Conservation (phyloP, 371 early-diverging fungal genomes). For the Circinella minor region DNA sequence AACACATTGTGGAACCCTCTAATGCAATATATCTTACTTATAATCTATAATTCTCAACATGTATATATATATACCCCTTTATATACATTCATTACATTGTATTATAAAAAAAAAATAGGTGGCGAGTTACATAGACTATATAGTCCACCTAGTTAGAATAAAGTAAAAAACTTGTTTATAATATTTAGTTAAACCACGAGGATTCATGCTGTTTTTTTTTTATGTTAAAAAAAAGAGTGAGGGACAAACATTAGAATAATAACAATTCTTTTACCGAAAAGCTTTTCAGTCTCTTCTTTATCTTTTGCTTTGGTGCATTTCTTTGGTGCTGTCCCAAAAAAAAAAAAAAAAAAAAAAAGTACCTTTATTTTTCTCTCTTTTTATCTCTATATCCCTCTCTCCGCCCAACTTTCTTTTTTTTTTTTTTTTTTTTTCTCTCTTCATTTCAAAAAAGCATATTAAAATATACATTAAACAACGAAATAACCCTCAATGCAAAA, state of each 20-base stretch:
- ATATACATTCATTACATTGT: too few species aligned
- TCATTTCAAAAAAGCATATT: background rate
- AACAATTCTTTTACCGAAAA: too few species aligned
- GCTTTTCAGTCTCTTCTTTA: too few species aligned
- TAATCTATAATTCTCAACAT: background rate
- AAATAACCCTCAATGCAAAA: conserved; percentile 5
- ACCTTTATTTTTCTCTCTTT: background rate
- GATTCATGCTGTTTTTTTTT: background rate
- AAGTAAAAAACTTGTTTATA: background rate
- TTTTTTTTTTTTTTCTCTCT: background rate
- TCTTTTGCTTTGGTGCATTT: too few species aligned
- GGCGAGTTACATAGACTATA: too few species aligned
- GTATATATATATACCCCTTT: background rate
- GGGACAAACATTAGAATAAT: too few species aligned
- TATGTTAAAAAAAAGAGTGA: too few species aligned
- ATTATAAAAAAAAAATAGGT: too few species aligned
- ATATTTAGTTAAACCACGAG: background rate
- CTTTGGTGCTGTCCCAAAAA: too few species aligned
- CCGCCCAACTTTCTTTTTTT: background rate
- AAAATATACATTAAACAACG: background rate
- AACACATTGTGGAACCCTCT: conserved; percentile 4
- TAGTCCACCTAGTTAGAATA: too few species aligned
- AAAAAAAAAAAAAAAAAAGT: background rate
- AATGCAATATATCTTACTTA: background rate
- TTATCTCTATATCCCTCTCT: background rate